Percentiles rank a stretch among this genome's conserved stretches.
Evolutionary conservation across 2,329 filamentous ascomycete species (phyloP).

Genomic region (Escovopsis sp.): DNA sequence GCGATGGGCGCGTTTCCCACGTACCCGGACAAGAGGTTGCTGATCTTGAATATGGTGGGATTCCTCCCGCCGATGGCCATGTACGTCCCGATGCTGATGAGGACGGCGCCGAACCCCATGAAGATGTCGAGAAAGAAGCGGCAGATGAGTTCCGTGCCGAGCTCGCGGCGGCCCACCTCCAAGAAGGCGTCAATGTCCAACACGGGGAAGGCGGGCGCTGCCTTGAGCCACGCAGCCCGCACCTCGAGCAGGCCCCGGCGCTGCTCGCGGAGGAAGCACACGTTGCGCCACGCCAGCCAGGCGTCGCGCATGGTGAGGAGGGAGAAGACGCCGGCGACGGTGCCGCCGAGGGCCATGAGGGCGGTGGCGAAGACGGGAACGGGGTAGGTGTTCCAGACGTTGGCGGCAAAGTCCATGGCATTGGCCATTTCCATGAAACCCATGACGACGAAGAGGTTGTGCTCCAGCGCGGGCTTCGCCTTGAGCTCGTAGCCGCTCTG

Average conservation of each 20-base stretch:
- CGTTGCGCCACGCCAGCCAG: slow-evolving; percentile 28
- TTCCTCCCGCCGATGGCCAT: slow-evolving; percentile 39
- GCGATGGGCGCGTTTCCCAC: slow-evolving; percentile 37
- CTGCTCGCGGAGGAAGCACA: slow-evolving; percentile 29
- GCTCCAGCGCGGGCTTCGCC: slow-evolving; percentile 1
- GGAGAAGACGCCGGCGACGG: slow-evolving; percentile 28
- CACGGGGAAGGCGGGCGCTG: slow-evolving; percentile 1
- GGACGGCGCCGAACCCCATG: slow-evolving; percentile 32
- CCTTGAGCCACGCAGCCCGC: slow-evolving; percentile 4
- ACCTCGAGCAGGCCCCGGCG: slow-evolving; percentile 16
- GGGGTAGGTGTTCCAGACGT: slow-evolving; percentile 39
- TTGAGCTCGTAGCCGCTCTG: neutral
- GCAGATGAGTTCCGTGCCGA: slow-evolving; percentile 35
- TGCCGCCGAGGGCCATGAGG: slow-evolving; percentile 38
- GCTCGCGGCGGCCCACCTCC: slow-evolving; percentile 31
- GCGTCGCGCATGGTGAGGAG: slow-evolving; percentile 32
- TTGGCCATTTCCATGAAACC: slow-evolving; percentile 42
- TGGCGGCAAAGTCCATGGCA: slow-evolving; percentile 41
- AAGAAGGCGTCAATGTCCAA: slow-evolving; percentile 22
- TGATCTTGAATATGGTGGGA: slow-evolving; percentile 25
- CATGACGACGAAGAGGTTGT: slow-evolving; percentile 18
- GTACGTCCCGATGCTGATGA: slow-evolving; percentile 36
- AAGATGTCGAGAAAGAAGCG: slow-evolving; percentile 35
- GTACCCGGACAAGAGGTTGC: slow-evolving; percentile 40
- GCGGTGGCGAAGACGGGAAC: slow-evolving; percentile 32